Percentiles rank a stretch among this genome's conserved stretches.
Conservation (phyloP, 495 filamentous ascomycete species). For the Ramalina intermedia region DNA sequence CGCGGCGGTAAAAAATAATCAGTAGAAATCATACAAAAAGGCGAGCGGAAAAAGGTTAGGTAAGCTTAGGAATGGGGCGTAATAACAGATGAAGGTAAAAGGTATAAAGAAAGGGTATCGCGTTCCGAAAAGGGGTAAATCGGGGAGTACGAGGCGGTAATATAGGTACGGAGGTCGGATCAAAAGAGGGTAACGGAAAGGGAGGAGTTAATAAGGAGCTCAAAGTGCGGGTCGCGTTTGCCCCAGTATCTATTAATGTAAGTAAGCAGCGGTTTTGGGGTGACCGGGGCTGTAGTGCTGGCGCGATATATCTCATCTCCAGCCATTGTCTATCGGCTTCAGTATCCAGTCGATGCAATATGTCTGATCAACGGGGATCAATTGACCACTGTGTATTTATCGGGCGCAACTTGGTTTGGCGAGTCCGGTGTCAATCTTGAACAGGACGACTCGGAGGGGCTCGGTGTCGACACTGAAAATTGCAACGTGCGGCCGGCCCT, state of each 20-base stretch:
- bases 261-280: not conserved
- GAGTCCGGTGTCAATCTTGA: too few species aligned
- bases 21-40: conserved; percentile 71
- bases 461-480: too few species aligned
- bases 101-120: conserved; percentile 76
- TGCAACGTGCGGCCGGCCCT: too few species aligned
- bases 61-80: conserved; percentile 83
- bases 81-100: conserved; percentile 64
- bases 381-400: too few species aligned
- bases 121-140: conserved; percentile 38
- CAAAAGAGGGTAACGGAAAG: conserved; percentile 92
- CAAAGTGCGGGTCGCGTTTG: conserved; percentile 84
- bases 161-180: conserved; percentile 83
- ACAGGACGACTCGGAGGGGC: too few species aligned
- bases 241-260: conserved; percentile 74
- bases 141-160: conserved; percentile 81
- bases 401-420: too few species aligned
- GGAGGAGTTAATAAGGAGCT: conserved; percentile 94
- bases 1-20: conserved; percentile 99
- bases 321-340: conserved; percentile 29
- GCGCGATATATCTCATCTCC: conserved; percentile 58
- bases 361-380: too few species aligned
- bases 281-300: conserved; percentile 91
- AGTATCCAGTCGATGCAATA: too few species aligned
- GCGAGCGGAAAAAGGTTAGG: conserved; percentile 65